Base-by-base conservation (phyloP, 495 filamentous ascomycete genomes). In the Wilcoxina mikolae region DNA sequence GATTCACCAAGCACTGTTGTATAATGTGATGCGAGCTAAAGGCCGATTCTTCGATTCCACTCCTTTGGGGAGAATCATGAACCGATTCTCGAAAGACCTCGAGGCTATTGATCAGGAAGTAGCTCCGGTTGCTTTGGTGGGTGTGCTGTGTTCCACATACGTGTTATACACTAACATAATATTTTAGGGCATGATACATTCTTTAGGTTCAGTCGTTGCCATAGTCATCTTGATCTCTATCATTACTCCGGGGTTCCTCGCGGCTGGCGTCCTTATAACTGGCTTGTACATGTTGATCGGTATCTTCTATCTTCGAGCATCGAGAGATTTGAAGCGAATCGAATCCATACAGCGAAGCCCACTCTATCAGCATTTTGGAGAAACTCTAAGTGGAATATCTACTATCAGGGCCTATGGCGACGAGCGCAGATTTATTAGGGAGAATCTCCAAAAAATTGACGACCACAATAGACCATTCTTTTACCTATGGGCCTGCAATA, bases 21-120 rank as follows among this genome's bases (percentile, higher is more conserved):
- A 78, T 23, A 71, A 84, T 3, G 77, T 99, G 25, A 82, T 85
- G 53, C 81, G 88, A 49, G 93, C 93, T 15, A 87, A 85, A 63
- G 94, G 96, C 71, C 84, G 84, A 58, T 99, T 99, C 73, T 99
- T 99, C 65, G 93, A 99, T 67, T 86, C 87, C 1, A 99, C 93
- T 1, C 93, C 93, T 4, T 77, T 95, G 0, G 93, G 93, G 11
- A 91, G 95, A 68, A 75, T 99, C 58, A 96, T 96, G 84, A 99
- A 99, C 68, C 76, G 93, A 33, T 99, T 99, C 69, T 95, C 90
- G 57, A 96, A 95, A 68, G 93, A 96, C 68, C 75, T 96, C 24
- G 91, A 99, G 66, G 80, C 87, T 3, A 74, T 99, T 55, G 93
- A 99, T 58, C 93, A 99, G 68, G 91, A 96, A 66, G 84, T 96